These are phyloP conservation scores for Emericellopsis cladophorae DNA, from an alignment of 2,329 filamentous ascomycete species.

Conservation along the genomic window DNA sequence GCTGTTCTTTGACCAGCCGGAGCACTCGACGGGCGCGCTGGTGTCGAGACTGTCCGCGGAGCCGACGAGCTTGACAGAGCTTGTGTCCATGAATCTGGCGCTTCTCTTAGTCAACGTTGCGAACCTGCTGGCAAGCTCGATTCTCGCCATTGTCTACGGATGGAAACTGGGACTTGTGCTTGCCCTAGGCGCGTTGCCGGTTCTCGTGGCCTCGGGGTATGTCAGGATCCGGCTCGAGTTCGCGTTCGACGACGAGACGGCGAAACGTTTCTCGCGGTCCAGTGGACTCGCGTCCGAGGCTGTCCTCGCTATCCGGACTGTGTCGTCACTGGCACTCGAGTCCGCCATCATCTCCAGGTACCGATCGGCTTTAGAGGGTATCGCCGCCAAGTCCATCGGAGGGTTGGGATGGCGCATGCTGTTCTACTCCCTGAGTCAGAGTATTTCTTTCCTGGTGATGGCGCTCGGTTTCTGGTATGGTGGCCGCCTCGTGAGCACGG, in stretches of 20 bases:
- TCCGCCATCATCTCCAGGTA: conserved; percentile 24
- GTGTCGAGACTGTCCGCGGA: conserved; percentile 22
- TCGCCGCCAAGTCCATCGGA: conserved; percentile 15
- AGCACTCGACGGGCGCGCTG: conserved; percentile 24
- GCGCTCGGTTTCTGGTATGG: conserved; percentile 28
- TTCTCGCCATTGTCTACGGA: conserved; percentile 30
- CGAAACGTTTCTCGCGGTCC: conserved; percentile 29
- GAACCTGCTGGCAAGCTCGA: conserved; percentile 29
- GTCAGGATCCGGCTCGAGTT: conserved; percentile 34
- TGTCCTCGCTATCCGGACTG: conserved; percentile 32
- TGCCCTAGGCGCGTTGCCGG: conserved; percentile 29
- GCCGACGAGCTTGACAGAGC: conserved; percentile 34
- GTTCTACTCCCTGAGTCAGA: conserved; percentile 27
- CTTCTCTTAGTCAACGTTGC: conserved; percentile 32
- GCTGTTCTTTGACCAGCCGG: conserved; percentile 25
- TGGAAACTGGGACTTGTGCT: conserved; percentile 39
- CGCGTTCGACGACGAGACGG: conserved; percentile 29
- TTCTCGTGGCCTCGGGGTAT: conserved; percentile 30
- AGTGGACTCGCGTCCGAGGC: conserved; percentile 36
- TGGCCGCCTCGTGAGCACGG: conserved; percentile 22
- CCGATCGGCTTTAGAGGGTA: conserved; percentile 13
- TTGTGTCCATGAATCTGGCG: conserved; percentile 33
- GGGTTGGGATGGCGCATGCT: conserved; percentile 24
- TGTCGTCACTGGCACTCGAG: conserved; percentile 35
- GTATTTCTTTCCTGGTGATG: conserved; percentile 23